Percentiles rank a stretch among this genome's conserved stretches.
These are phyloP conservation scores for Neurospora terricola DNA, from an alignment of 495 filamentous ascomycete genomes.

Conservation along the genomic window DNA sequence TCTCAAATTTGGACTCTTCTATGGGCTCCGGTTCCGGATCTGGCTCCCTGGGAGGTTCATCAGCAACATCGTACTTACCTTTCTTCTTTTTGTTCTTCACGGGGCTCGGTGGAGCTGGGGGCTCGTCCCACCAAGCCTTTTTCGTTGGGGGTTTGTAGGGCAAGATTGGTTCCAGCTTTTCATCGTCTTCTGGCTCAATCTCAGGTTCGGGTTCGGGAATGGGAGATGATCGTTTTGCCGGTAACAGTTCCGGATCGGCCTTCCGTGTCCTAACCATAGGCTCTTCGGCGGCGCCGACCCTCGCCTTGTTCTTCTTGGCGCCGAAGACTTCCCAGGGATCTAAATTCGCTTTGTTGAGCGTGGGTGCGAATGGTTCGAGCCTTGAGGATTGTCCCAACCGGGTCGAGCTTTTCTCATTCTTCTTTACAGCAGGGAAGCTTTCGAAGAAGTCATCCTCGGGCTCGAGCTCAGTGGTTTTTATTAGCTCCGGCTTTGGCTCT, in stretches of 20 bases:
- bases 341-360: neutral
- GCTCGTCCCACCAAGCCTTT: neutral
- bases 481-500: slow-evolving; percentile 19
- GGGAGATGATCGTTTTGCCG: neutral
- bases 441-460: slow-evolving; percentile 12
- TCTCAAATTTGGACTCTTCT: slow-evolving; percentile 13
- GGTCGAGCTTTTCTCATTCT: slow-evolving; percentile 17
- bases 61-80: slow-evolving; percentile 10
- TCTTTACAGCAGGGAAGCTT: slow-evolving; percentile 9
- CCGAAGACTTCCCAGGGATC: slow-evolving; percentile 5
- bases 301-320: slow-evolving; percentile 26
- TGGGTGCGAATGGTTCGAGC: neutral
- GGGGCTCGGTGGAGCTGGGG: slow-evolving; percentile 1
- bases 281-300: slow-evolving; percentile 8
- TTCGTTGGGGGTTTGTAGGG: neutral
- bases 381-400: slow-evolving; percentile 12
- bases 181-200: slow-evolving; percentile 1
- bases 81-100: slow-evolving; percentile 16
- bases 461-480: slow-evolving; percentile 5
- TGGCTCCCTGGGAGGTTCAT: slow-evolving; percentile 9
- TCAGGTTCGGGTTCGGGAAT: neutral
- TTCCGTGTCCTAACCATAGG: slow-evolving; percentile 6
- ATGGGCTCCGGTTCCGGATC: slow-evolving; percentile 12
- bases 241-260: neutral
- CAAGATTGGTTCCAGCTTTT: slow-evolving; percentile 2